phyloP scores from a whole-genome alignment of 176 grass and related monocot genomes.

The Dendrocalamus sinicus region DNA sequence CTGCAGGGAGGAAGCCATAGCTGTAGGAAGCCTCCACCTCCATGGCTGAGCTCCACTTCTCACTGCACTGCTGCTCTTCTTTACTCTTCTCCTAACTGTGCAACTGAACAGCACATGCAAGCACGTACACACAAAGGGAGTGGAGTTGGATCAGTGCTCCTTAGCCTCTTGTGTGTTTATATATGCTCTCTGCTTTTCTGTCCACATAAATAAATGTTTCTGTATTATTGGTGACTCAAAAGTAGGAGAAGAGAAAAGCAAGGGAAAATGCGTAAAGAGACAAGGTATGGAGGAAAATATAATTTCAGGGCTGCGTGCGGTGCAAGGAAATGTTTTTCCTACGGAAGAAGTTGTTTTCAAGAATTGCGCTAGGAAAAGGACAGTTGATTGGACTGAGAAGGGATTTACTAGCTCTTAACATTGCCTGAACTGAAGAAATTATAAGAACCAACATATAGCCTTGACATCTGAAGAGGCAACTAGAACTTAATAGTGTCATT shows the following conservation, averaged over 20 bases:
- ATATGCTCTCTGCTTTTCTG: conserved; percentile 24
- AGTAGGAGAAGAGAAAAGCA: neutral
- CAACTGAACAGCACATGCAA: conserved; percentile 45
- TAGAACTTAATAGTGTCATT: neutral
- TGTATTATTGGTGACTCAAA: conserved; percentile 41
- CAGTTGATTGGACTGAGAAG: neutral
- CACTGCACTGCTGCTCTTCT: conserved; percentile 1
- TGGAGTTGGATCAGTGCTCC: conserved; percentile 35
- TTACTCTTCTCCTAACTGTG: conserved; percentile 7
- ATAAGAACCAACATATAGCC: neutral
- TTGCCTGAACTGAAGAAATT: neutral
- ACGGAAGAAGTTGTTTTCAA: conserved; percentile 1
- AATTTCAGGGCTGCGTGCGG: conserved; percentile 4
- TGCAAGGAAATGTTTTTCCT: conserved; percentile 31
- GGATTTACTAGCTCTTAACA: neutral
- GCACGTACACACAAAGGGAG: conserved; percentile 38
- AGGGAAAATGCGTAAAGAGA: neutral
- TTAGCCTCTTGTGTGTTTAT: conserved; percentile 22
- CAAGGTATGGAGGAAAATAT: neutral
- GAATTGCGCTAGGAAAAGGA: neutral
- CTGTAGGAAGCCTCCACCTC: conserved; percentile 50
- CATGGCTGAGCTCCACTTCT: conserved; percentile 42
- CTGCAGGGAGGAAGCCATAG: conserved; percentile 47
- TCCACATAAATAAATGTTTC: conserved; percentile 18
- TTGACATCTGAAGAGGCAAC: conserved; percentile 8